Evolutionary conservation across 2,329 filamentous ascomycete species (phyloP).

Genomic region (Alternaria incomplexa): DNA sequence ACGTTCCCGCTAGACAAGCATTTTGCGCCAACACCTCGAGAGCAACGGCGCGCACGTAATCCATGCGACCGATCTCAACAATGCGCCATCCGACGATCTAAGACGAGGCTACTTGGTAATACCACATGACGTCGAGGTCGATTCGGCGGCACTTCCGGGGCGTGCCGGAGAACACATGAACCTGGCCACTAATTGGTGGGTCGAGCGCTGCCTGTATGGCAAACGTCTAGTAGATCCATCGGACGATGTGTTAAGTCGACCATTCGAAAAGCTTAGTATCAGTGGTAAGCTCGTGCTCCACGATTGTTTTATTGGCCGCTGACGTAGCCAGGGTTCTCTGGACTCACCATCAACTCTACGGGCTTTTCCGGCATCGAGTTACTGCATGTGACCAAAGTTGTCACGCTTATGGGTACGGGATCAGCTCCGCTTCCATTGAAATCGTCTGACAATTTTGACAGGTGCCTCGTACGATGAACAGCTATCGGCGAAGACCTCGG

Average conservation of each 20-base stretch:
- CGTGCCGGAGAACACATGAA: constrained; percentile 39
- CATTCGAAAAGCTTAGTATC: constrained; percentile 75
- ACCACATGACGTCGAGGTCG: constrained; percentile 51
- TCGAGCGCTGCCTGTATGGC: constrained; percentile 84
- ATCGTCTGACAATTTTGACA: constrained; percentile 32
- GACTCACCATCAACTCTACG: constrained; percentile 77
- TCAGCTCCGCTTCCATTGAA: constrained; percentile 3
- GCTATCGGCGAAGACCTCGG: constrained; percentile 72
- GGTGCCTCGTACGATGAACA: constrained; percentile 81
- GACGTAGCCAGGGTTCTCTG: constrained; percentile 63
- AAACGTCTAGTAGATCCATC: constrained; percentile 73
- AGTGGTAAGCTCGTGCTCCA: constrained; percentile 47
- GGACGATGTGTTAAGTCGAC: constrained; percentile 75
- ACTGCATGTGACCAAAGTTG: constrained; percentile 78
- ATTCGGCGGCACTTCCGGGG: constrained; percentile 44
- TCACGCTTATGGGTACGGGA: constrained; percentile 70
- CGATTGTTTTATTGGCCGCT: constrained; percentile 15
- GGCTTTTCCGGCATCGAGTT: constrained; percentile 85
- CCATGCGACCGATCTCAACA: constrained; percentile 30
- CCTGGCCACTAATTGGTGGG: constrained; percentile 85
- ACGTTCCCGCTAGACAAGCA: constrained; percentile 37
- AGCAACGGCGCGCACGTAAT: constrained; percentile 46
- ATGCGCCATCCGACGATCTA: constrained; percentile 34
- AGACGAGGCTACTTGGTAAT: constrained; percentile 50
- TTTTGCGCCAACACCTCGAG: constrained; percentile 40